Base-by-base conservation (phyloP, 495 filamentous ascomycete species). In the Penicillium fimorum region DNA sequence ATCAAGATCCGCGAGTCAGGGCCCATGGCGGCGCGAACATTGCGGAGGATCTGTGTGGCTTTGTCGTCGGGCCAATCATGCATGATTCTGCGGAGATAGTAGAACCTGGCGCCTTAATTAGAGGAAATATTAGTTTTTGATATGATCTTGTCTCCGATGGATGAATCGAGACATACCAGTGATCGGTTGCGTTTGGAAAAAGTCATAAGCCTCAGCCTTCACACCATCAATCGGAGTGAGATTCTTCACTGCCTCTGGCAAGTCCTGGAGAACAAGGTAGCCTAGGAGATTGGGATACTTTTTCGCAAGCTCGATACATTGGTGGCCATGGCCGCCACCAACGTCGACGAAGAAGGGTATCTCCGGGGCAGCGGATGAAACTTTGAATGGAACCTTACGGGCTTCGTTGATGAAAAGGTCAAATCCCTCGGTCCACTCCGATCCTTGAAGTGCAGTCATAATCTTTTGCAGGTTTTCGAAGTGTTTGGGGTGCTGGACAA, bases 261-360 rank as follows among this genome's bases (percentile, higher is more conserved):
- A 64, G 53, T 88, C 84, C 53, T 87, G 82, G 3, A 84, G 56
- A 6, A 86, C 60, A 20, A 87, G 65, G 15, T 66, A 65, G 0
- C 77, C 79, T 0, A 67, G 56, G 0, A 82, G 57, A 13, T 70
- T 41, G 0, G 76, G 78, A 27, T 70, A 76, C 46, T 65, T 75
- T 44, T 74, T 64, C 33, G 66, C 69, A 24, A 86, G 75, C 9
- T 65, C 66, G 29, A 69, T 64, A 43, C 72, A 72, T 44, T 84
- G 79, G 24, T 85, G 77, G n/a, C 82, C 82, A 29, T 76, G 66
- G 2, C 77, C 70, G 37, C 83, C 80, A 9, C 81, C 82, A 0
- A 85, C 66, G 52, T 86, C 78, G 13, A 86, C 79, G 30, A 82
- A 71, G 33, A 82, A 59, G 4, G 60, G 55, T 27, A 43, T 61